Base-by-base conservation (phyloP, 257 asterid species). In the Solanum pinnatisectum region DNA sequence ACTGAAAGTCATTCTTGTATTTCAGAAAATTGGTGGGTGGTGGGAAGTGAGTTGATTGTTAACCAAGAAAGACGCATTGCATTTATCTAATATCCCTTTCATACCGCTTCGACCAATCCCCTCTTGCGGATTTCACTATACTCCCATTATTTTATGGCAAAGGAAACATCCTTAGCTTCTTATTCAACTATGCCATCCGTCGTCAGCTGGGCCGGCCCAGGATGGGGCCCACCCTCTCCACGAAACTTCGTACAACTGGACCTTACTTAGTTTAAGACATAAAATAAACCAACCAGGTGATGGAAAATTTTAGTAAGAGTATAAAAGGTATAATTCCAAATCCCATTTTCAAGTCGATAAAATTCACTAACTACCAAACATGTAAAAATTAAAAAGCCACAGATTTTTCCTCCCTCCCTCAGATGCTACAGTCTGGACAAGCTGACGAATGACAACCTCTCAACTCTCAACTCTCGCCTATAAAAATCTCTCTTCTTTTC, bases 141-240 rank as follows among this genome's bases (percentile, higher is more conserved):
- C 40, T 81, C 85, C 73, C 74, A 77, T 15, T 44, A 63, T 49
- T 49, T 44, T 44, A 44, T 44, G 3, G 6, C 52, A 33, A 33
- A 33, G 35, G 35, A 33, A 33, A 33, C 35, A 44, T 44, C 52
- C 52, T 44, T 44, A 44, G 52, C 52, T 44, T 44, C 52, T 44
- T 44, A 13, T 46, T 46, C 56, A 46, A 46, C 42, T 37, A 37
- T 37, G 63, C 52, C 46, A 73, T 87, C 92, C 93, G 90, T 92
- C 93, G 90, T 92, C 93, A 90, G 87, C 68, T 83, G 88, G 90
- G 95, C 94, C 95, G 97, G 95, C 97, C 93, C 94, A 40, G 82
- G 77, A 33, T 85, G 93, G 95, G 92, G 10, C 91, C 93, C 95
- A 89, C 56, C 92, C 94, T 88, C 56, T 42, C 36, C 49, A 63